Conservation (phyloP, 805 yeast species). For the Metschnikowia matae region DNA sequence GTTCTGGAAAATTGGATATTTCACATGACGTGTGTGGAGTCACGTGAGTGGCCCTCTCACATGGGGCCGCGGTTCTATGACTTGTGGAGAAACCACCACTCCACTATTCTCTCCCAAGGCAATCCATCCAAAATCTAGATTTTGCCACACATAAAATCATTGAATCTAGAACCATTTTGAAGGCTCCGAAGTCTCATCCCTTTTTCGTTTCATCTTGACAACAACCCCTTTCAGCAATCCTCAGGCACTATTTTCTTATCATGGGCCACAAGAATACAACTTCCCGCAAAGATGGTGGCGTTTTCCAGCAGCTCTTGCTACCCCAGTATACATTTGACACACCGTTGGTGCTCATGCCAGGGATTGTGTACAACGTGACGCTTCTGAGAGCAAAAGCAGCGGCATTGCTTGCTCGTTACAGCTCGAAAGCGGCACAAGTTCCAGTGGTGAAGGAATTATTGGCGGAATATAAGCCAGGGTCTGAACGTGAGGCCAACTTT, state of each 20-base stretch:
- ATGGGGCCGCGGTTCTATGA: slow-evolving; percentile 2
- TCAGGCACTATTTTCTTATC: background rate
- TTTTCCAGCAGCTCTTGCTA: slow-evolving; percentile 23
- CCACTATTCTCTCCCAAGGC: background rate
- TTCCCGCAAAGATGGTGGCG: slow-evolving; percentile 6
- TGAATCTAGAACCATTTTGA: too few relatives aligned
- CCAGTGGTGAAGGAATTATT: slow-evolving; percentile 30
- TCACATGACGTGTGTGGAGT: background rate
- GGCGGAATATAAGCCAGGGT: slow-evolving; percentile 29
- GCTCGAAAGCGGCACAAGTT: slow-evolving; percentile 24
- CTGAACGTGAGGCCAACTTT: slow-evolving; percentile 6
- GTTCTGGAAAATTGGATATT: too few relatives aligned
- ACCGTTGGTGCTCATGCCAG: slow-evolving; percentile 53
- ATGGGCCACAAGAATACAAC: slow-evolving; percentile 5
- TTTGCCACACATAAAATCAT: background rate
- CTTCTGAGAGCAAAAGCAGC: slow-evolving; percentile 46
- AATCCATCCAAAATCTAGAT: background rate
- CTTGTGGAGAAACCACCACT: background rate
- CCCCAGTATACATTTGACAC: slow-evolving; percentile 42
- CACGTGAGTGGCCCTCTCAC: background rate
- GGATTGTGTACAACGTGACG: slow-evolving; percentile 57
- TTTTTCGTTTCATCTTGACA: background rate
- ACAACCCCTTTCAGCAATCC: background rate
- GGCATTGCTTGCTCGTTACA: slow-evolving; percentile 41
- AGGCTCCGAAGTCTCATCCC: background rate